Evolutionary conservation across 305 asterid genomes (phyloP).

Genomic region (Ajuga reptans): DNA sequence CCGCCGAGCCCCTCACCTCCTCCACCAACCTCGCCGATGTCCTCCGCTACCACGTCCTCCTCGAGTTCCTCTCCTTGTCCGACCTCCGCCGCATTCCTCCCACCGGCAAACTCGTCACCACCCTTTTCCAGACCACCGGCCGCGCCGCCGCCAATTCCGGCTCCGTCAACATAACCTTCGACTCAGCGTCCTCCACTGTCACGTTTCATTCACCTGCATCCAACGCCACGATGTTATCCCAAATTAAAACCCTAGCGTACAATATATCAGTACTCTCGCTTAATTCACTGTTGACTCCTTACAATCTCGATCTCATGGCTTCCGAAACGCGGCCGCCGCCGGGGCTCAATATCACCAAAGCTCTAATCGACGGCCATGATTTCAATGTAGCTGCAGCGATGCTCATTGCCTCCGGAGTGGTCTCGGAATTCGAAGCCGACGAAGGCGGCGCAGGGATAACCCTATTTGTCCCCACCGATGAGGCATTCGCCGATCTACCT

Average conservation of each 20-base stretch:
- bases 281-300: slow-evolving; percentile 46
- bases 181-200: slow-evolving; percentile 31
- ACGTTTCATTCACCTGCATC: slow-evolving; percentile 50
- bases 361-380: slow-evolving; percentile 62
- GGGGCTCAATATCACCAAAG: slow-evolving; percentile 63
- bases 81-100: slow-evolving; percentile 58
- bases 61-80: slow-evolving; percentile 48
- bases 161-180: slow-evolving; percentile 51
- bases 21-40: slow-evolving; percentile 45
- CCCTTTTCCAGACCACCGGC: slow-evolving; percentile 71
- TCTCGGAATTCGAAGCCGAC: slow-evolving; percentile 58
- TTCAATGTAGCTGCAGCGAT: slow-evolving; percentile 79
- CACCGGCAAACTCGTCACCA: slow-evolving; percentile 49
- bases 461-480: slow-evolving; percentile 68
- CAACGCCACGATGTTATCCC: slow-evolving; percentile 54
- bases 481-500: slow-evolving; percentile 63
- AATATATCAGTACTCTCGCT: slow-evolving; percentile 48
- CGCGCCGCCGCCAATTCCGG: slow-evolving; percentile 57
- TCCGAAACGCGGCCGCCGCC: slow-evolving; percentile 69
- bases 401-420: slow-evolving; percentile 72
- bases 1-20: slow-evolving; percentile 26
- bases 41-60: slow-evolving; percentile 78
- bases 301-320: slow-evolving; percentile 57
- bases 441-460: slow-evolving; percentile 84
- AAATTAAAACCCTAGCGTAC: slow-evolving; percentile 41